These are phyloP conservation scores for Castanea sativa DNA, from an alignment of 306 rosid genomes.

Conservation along the genomic window DNA sequence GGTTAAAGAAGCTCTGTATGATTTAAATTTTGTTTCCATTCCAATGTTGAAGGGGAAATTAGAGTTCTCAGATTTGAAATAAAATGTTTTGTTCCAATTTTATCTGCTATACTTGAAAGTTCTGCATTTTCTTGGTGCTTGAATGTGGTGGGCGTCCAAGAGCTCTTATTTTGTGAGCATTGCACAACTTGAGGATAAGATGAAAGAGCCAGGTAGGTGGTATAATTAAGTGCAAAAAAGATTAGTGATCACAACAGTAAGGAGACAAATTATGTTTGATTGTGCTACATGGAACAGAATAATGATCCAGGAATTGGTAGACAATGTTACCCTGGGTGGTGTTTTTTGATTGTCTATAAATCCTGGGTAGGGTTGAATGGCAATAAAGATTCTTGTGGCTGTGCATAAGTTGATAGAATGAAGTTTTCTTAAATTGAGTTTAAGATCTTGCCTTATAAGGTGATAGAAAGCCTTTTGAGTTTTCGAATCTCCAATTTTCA, in stretches of 20 bases:
- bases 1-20: neutral
- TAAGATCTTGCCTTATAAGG: neutral
- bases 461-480: neutral
- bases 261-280: neutral
- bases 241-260: slow-evolving; percentile 3
- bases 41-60: neutral
- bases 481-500: neutral
- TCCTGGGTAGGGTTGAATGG: neutral
- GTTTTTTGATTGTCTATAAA: neutral
- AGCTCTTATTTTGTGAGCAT: neutral
- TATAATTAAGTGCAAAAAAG: neutral
- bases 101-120: neutral
- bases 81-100: neutral
- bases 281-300: neutral
- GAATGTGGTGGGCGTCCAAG: neutral
- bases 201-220: neutral
- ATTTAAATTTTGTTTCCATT: too few relatives aligned
- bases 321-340: neutral
- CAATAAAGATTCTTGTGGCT: neutral
- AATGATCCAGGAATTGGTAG: neutral
- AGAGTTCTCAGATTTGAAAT: neutral
- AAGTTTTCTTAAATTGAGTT: neutral
- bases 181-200: neutral
- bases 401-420: neutral
- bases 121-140: neutral